These are phyloP conservation scores for Alternaria solani DNA, from an alignment of 2,329 filamentous ascomycete genomes.

Conservation along the genomic window DNA sequence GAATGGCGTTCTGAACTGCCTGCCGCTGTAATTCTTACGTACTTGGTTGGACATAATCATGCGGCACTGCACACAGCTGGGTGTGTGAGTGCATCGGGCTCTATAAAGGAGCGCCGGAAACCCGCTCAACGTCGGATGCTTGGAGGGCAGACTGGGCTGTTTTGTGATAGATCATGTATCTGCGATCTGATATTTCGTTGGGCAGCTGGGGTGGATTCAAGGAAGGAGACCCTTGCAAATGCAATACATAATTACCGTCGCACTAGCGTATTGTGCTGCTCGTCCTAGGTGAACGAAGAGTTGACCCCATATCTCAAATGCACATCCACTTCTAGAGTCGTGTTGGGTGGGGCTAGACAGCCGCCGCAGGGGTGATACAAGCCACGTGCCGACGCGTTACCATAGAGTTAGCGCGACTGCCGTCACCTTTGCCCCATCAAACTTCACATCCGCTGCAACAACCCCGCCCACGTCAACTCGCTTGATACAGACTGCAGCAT, in stretches of 20 bases:
- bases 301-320: neutral
- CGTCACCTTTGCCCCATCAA: neutral
- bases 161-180: slow-evolving; percentile 13
- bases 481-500: neutral
- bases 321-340: neutral
- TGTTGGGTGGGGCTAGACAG: neutral
- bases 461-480: neutral
- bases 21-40: slow-evolving; percentile 6
- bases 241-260: slow-evolving; percentile 7
- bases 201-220: slow-evolving; percentile 1
- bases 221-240: slow-evolving; percentile 6
- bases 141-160: slow-evolving; percentile 11
- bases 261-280: neutral
- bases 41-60: slow-evolving; percentile 6
- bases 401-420: slow-evolving; percentile 10
- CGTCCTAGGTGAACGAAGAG: neutral
- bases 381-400: slow-evolving; percentile 17
- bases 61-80: neutral
- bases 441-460: neutral
- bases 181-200: slow-evolving; percentile 3
- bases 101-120: slow-evolving; percentile 1
- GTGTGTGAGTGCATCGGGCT: neutral
- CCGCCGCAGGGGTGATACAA: slow-evolving; percentile 3
- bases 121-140: slow-evolving; percentile 1
- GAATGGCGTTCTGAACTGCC: slow-evolving; percentile 6